Percentiles rank a stretch among this genome's conserved stretches.
phyloP scores from a whole-genome alignment of 192 early-diverging fungal genomes.

The Coemansia sp. region DNA sequence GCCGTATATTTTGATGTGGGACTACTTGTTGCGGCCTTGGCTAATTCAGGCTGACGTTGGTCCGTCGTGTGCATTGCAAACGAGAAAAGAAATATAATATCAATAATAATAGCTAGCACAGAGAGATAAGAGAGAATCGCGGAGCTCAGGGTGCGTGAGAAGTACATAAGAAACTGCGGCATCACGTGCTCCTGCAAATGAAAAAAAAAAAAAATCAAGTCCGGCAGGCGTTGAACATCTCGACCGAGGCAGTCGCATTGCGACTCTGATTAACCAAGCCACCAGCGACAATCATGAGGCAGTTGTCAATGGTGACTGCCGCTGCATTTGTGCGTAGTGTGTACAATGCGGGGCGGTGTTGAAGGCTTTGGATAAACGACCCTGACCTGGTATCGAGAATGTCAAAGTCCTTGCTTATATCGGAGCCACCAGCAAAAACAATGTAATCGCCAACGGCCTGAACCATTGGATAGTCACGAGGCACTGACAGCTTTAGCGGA shows the following conservation, averaged over 20 bases:
- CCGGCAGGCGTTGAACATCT: conserved; percentile 50
- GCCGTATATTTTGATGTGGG: background rate
- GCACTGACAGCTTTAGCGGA: conserved; percentile 33
- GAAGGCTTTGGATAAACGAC: conserved; percentile 19
- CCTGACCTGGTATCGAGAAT: conserved; percentile 38
- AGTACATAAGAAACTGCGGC: background rate
- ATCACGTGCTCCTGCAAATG: background rate
- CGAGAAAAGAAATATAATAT: background rate
- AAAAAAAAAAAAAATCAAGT: background rate
- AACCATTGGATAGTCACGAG: conserved; percentile 48
- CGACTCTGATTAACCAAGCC: conserved; percentile 48
- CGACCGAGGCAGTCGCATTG: conserved; percentile 49
- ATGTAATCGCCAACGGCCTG: conserved; percentile 50
- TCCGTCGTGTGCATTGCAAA: conserved; percentile 5
- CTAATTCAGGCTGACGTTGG: background rate
- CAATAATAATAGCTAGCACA: background rate
- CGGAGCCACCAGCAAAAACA: conserved; percentile 40
- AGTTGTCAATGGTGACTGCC: conserved; percentile 34
- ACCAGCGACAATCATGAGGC: conserved; percentile 47
- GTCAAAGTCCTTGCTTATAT: conserved; percentile 48
- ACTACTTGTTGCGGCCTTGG: background rate
- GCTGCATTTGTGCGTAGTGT: conserved; percentile 38
- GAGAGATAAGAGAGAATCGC: background rate
- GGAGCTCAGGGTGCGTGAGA: background rate
- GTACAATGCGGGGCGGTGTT: conserved; percentile 41